These are phyloP conservation scores for Amaranthus hypochondriacus DNA, from an alignment of 148 eudicot species.

Conservation along the genomic window DNA sequence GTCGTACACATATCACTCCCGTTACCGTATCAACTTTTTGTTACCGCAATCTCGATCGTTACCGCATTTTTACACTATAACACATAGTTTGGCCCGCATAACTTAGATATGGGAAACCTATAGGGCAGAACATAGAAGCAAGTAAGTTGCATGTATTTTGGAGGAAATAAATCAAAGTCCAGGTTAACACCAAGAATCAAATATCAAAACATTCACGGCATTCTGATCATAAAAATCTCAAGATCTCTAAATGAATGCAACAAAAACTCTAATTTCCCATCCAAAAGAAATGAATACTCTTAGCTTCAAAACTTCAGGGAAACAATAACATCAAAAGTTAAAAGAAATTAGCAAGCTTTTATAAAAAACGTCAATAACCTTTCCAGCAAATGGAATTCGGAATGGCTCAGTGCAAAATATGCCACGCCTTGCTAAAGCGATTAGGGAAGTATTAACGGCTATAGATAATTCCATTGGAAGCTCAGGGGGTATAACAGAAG, in stretches of 20 bases:
- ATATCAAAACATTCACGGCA: background rate
- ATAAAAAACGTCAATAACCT: constrained; percentile 39
- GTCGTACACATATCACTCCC: too few species aligned
- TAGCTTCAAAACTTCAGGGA: background rate
- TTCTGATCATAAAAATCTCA: background rate
- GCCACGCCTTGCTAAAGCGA: constrained; percentile 87
- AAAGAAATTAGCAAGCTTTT: background rate
- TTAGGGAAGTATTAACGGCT: constrained; percentile 97
- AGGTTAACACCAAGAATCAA: background rate
- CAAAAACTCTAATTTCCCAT: background rate
- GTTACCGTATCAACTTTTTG: too few species aligned
- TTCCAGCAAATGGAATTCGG: constrained; percentile 97
- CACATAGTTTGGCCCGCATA: background rate
- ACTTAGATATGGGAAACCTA: background rate
- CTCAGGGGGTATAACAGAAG: constrained; percentile 98
- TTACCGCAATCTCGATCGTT: too few species aligned
- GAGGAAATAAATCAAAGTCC: background rate
- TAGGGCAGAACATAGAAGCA: background rate
- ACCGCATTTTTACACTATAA: too few species aligned
- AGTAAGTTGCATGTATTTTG: background rate
- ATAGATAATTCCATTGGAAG: constrained; percentile 98
- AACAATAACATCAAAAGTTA: background rate
- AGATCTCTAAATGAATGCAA: background rate
- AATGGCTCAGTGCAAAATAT: constrained; percentile 98
- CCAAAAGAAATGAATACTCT: background rate